Base-by-base conservation (phyloP, 2,329 filamentous ascomycete genomes). In the Claviceps capensis region DNA sequence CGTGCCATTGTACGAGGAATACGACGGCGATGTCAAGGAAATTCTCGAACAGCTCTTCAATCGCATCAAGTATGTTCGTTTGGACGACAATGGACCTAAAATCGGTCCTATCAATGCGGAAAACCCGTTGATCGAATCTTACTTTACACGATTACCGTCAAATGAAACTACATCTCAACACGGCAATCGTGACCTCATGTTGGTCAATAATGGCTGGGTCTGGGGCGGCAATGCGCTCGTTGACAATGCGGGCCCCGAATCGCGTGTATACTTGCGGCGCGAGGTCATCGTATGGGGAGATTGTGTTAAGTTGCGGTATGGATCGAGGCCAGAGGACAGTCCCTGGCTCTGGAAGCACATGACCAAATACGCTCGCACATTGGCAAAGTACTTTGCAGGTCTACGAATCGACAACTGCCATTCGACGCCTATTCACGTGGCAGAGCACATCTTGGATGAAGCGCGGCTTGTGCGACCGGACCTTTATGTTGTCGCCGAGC, bases 251-350 rank as follows among this genome's bases (percentile, higher is more conserved):
- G 94, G 94, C 0, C 85, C 89, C 0, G 75, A 86, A 47, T 95
- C 91, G 8, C 83, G 84, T 52, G 89, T 91, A n/a, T 98, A 98
- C 63, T 77, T 98, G n/a, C 81, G 88, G 50, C 81, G 93, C 59
- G 89, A 98, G 67, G 88, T 98, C 55, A 97, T 98, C 59, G 86
- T 96, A 34, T 98, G 93, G 93, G 90, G 91, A 14, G 93, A 98
- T 65, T 98, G 94, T 65, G 93, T 97, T 56, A 98, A 98, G 72
- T 77, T 98, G 50, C 83, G 93, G 17, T 98, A 97, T 63, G 93
- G 93, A 37, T 76, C 73, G 26, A 76, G 81, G 0, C 86, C 85
- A 0, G 70, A 90, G 50, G 93, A 97, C 65, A 97, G 85, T 60
- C 91, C 93, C 0, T 98, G 82, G 72, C 73, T 98, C 8, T 98